Base-by-base conservation (phyloP, 495 filamentous ascomycete genomes). In the Xanthoparmelia taractica region DNA sequence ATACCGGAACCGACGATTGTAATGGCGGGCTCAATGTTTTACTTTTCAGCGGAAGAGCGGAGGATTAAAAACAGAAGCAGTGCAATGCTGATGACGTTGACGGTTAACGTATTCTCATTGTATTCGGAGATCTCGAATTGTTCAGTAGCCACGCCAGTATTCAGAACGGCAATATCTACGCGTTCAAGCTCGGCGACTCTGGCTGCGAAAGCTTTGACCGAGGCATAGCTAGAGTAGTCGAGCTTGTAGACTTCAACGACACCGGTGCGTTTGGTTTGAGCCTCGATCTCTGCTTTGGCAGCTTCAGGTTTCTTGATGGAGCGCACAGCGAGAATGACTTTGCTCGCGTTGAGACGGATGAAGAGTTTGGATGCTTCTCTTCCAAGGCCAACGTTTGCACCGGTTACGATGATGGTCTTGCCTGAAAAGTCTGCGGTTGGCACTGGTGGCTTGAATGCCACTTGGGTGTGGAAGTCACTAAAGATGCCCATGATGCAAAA, bases 361-460 rank as follows among this genome's bases (percentile, higher is more conserved):
- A 80, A 66, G 61, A 80, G 78, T 8, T 72, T 70, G 29, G 74
- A 73, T 8, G 79, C 72, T 64, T 83, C 79, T 8, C 73, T 67
- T 1, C 80, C 80, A 2, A 82, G 66, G 18, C 82, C 80, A 17
- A 66, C 68, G 62, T 83, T 85, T 29, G 78, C 70, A 13, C 82
- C 82, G 0, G 82, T 80, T 12, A 84, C 73, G 43, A 85, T 75
- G 52, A 81, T 71, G 2, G 77, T 84, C 61, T 82, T 66, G 40
- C 58, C 50, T 15, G 61, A 25, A 57, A 71, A 70, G 20, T 55
- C 41, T 13, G 52, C 12, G 23, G 57, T 61, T 20, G 69, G 59
- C 18, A 63, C 43, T 3, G 64, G 64, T 1, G 60, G 64, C 11
- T 18, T 29, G 7, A 25, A 31, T 17, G 31, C 8, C 7, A 55